Evolutionary conservation across 768 basidiomycete genomes (phyloP).

Genomic region (Leccinum incarnatum): DNA sequence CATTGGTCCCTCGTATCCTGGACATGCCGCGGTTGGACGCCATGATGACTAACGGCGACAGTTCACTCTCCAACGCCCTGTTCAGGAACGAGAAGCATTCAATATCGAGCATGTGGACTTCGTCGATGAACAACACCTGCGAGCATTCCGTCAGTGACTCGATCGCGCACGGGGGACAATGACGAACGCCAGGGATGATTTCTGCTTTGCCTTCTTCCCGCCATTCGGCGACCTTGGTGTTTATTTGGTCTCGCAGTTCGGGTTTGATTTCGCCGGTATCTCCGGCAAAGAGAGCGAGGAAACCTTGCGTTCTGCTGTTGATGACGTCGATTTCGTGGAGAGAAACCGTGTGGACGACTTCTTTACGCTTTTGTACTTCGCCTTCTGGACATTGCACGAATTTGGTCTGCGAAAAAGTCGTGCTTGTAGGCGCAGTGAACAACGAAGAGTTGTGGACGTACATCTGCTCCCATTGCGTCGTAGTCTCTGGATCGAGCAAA

Average conservation of each 20-base stretch:
- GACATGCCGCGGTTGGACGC: constrained; percentile 96
- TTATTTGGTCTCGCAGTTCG: constrained; percentile 93
- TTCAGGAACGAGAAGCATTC: constrained; percentile 99
- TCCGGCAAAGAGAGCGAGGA: constrained; percentile 90
- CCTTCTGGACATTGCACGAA: constrained; percentile 98
- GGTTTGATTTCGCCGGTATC: constrained; percentile 99
- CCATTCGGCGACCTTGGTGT: constrained; percentile 96
- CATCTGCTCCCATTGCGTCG: constrained; percentile 99
- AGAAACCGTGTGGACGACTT: constrained; percentile 96
- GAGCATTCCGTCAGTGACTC: neutral
- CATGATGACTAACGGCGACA: constrained; percentile 97
- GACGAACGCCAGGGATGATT: constrained; percentile 88
- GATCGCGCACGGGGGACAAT: neutral
- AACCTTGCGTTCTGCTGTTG: constrained; percentile 97
- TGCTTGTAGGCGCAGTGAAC: neutral
- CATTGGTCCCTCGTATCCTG: constrained; percentile 91
- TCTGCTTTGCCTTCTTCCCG: constrained; percentile 98
- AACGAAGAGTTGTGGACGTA: constrained; percentile 39
- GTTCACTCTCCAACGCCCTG: constrained; percentile 88
- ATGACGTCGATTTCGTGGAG: constrained; percentile 99
- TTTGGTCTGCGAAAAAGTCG: constrained; percentile 65
- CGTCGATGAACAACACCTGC: constrained; percentile 97
- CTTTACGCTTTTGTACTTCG: constrained; percentile 96
- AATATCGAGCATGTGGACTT: constrained; percentile 99
- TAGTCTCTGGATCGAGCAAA: constrained; percentile 98